A percentile compares a stretch with the other conserved stretches of the same genome.
phyloP scores from a whole-genome alignment of 116 monocot species.

The Posidonia oceanica region DNA sequence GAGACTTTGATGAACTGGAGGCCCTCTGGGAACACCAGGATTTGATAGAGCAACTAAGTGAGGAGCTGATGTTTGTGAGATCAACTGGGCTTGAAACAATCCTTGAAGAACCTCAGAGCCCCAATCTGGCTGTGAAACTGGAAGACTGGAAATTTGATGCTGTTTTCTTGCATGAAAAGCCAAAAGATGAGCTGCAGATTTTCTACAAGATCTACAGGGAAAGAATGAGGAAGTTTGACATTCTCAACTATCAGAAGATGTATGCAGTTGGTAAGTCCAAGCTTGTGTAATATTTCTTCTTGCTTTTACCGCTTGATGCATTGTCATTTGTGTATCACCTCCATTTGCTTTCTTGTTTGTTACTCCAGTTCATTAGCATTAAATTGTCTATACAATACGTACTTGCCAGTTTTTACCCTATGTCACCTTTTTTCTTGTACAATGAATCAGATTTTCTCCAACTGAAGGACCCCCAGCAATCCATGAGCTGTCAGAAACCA shows the following conservation, averaged over 20 bases:
- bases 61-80: constrained; percentile 60
- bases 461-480: constrained; percentile 47
- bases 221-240: constrained; percentile 91
- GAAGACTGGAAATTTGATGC: constrained; percentile 46
- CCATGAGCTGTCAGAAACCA: constrained; percentile 29
- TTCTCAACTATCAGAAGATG: constrained; percentile 88
- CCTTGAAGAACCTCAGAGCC: constrained; percentile 56
- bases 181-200: constrained; percentile 66
- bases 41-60: constrained; percentile 67
- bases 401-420: too few relatives aligned
- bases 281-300: too few relatives aligned
- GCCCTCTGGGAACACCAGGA: constrained; percentile 82
- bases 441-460: constrained; percentile 48
- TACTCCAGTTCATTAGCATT: too few relatives aligned
- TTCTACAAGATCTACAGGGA: constrained; percentile 82
- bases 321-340: too few relatives aligned
- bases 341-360: too few relatives aligned
- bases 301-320: too few relatives aligned
- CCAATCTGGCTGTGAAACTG: constrained; percentile 33
- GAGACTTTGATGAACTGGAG: constrained; percentile 55
- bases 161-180: constrained; percentile 45
- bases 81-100: constrained; percentile 54
- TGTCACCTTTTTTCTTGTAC: too few relatives aligned
- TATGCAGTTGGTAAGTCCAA: constrained; percentile 72
- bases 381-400: too few relatives aligned